Evolutionary conservation across 2,329 filamentous ascomycete genomes (phyloP).

Genomic region (Epichloe baconii): DNA sequence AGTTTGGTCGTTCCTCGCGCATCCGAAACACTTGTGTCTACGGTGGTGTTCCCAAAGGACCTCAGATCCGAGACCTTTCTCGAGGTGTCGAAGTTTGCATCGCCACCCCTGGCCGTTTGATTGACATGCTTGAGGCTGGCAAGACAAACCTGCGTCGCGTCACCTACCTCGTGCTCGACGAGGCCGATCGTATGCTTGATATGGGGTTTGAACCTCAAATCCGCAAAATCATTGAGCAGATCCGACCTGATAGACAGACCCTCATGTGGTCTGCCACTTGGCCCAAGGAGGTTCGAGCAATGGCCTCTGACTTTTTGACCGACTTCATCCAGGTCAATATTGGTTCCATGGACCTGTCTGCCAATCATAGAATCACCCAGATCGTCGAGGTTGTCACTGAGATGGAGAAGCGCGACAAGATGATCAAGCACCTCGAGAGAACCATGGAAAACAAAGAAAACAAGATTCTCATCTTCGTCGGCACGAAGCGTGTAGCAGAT

Average conservation of each 20-base stretch:
- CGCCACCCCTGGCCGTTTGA: constrained; percentile 91
- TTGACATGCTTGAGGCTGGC: constrained; percentile 95
- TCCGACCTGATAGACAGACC: constrained; percentile 94
- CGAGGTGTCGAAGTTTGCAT: constrained; percentile 98
- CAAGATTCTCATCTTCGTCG: constrained; percentile 92
- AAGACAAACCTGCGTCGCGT: constrained; percentile 97
- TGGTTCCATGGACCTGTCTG: constrained; percentile 86
- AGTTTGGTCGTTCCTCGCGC: constrained; percentile 94
- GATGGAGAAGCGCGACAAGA: constrained; percentile 93
- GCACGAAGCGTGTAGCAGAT: constrained; percentile 89
- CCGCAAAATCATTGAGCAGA: constrained; percentile 95
- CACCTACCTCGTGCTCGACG: constrained; percentile 95
- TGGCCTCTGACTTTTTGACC: constrained; percentile 80
- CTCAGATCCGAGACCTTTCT: constrained; percentile 87
- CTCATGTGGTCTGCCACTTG: constrained; percentile 99
- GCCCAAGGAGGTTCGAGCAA: constrained; percentile 93
- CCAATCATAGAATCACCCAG: constrained; percentile 96
- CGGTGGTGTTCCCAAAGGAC: constrained; percentile 95
- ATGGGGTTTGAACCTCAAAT: constrained; percentile 99
- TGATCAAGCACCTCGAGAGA: constrained; percentile 95
- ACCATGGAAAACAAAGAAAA: constrained; percentile 94
- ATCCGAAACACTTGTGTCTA: constrained; percentile 99
- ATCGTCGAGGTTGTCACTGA: constrained; percentile 93
- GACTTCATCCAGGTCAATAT: constrained; percentile 99
- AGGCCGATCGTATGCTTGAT: constrained; percentile 98